A percentile compares a stretch with the other conserved stretches of the same genome.
Evolutionary conservation across 106 monocot species (phyloP).

Genomic region (Dendrobium nobile): DNA sequence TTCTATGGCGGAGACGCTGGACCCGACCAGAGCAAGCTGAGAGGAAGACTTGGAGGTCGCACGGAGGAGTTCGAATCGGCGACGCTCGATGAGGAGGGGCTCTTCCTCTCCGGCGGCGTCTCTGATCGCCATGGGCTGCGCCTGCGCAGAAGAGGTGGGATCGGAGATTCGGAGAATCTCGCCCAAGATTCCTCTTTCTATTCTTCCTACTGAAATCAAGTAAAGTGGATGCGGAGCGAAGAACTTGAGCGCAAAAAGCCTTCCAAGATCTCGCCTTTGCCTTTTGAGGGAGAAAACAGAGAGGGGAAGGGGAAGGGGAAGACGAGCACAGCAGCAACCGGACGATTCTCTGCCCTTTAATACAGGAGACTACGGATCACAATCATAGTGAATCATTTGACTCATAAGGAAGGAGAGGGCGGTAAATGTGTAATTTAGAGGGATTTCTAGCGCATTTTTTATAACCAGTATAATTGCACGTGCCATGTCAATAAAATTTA

Average conservation of each 20-base stretch:
- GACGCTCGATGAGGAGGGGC: neutral
- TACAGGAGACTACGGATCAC: too few relatives aligned
- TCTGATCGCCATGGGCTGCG: neutral
- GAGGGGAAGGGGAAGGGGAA: too few relatives aligned
- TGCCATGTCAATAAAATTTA: too few relatives aligned
- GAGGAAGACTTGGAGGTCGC: neutral
- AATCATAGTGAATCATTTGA: too few relatives aligned
- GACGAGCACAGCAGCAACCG: too few relatives aligned
- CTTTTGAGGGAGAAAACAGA: neutral
- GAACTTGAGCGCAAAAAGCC: neutral
- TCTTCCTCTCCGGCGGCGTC: neutral
- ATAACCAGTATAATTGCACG: too few relatives aligned
- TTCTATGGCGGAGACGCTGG: slow-evolving; percentile 2
- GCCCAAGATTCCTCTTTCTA: neutral
- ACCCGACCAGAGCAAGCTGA: neutral
- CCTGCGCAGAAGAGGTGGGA: neutral
- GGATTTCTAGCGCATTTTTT: too few relatives aligned
- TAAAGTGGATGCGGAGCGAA: too few relatives aligned
- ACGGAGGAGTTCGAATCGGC: neutral
- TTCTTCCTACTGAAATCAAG: neutral
- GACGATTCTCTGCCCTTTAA: too few relatives aligned
- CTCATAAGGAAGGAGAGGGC: too few relatives aligned
- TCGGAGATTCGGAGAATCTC: neutral
- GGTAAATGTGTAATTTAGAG: too few relatives aligned
- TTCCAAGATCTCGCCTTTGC: slow-evolving; percentile 4